phyloP scores from a whole-genome alignment of 257 asterid genomes.

The Knoxia roxburghii region DNA sequence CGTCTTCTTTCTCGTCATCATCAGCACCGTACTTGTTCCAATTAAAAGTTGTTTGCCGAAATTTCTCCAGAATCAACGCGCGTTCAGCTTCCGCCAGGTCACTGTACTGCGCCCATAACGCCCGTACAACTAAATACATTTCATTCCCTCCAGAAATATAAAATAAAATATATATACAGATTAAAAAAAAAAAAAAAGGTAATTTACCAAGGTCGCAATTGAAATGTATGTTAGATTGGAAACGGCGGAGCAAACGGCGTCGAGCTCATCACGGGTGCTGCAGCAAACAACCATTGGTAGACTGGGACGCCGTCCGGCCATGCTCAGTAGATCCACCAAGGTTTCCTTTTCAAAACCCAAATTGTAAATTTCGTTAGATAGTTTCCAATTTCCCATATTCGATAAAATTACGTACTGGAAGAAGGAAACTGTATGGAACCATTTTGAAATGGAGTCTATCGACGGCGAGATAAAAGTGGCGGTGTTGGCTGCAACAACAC shows the following conservation, averaged over 20 bases:
- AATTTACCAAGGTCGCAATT: conserved; percentile 54
- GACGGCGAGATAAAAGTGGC: conserved; percentile 94
- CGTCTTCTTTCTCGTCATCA: conserved; percentile 35
- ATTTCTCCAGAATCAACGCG: conserved; percentile 44
- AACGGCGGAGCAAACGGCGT: conserved; percentile 60
- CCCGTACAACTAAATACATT: background rate
- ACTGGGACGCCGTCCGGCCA: conserved; percentile 75
- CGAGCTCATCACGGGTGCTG: conserved; percentile 88
- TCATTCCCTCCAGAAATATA: background rate
- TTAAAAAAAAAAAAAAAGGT: background rate
- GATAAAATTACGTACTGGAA: background rate
- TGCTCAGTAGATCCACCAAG: conserved; percentile 60
- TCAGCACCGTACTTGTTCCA: conserved; percentile 55
- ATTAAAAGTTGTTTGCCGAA: conserved; percentile 51
- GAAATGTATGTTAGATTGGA: conserved; percentile 50
- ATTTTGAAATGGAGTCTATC: conserved; percentile 80
- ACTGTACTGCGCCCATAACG: conserved; percentile 49
- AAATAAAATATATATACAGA: background rate
- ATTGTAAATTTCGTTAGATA: background rate
- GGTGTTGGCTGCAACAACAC: conserved; percentile 51
- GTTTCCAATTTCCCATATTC: background rate
- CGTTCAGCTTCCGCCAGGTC: conserved; percentile 73
- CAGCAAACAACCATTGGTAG: conserved; percentile 83
- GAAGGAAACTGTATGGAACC: conserved; percentile 32
- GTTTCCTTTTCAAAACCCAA: conserved; percentile 42